Evolutionary conservation across 129 eudicot genomes (phyloP), one percentile per base, ranked within the genome.

Genomic region (Flaveria bidentis): DNA sequence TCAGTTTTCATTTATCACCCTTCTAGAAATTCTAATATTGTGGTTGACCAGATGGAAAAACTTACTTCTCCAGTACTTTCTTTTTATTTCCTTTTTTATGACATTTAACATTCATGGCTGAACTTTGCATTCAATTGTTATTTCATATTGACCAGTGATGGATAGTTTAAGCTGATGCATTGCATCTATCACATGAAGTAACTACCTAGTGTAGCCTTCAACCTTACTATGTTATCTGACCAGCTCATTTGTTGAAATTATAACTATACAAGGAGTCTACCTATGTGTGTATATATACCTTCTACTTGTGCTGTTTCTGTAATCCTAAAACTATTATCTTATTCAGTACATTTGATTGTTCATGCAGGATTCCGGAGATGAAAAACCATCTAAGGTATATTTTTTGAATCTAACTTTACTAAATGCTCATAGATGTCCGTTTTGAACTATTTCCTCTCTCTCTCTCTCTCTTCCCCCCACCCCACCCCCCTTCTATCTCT

Each of bases 361-460:
- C 30, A 47, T 58, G 65, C 77, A 78, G 82, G 77, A 14, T 50
- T 70, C 61, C 6, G 57, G 14, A 60, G 55, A 69, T 61, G 53
- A 47, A 49, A 62, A 78, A 71, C 82, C 82, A 71, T 78, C 82
- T 46, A 78, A 78, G 82, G 82, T 78, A 78, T 78, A 71, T 78
- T 3, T 70, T 20, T 69, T 69, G 17, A 69, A 26, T 78, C 52
- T 45, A 44, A 30, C 76, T 33, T 71, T 28, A 14, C 47, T 33
- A 47, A 58, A 30, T 70, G 45, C 30, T 49, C 1, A 60, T n/a
- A 49, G 62, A 63, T 74, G 71, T 25, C 52, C 15, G 28, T 46
- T 75, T 47, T 63, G 63, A 75, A 28, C 50, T 44, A 36, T 45
- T 20, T 1, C 15, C 52, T 56, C 30, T 20, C 30, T 26, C 30